Percentiles rank a stretch among this genome's conserved stretches.
Conservation (phyloP, 2,329 filamentous ascomycete species). For the Talaromyces verruculosus region DNA sequence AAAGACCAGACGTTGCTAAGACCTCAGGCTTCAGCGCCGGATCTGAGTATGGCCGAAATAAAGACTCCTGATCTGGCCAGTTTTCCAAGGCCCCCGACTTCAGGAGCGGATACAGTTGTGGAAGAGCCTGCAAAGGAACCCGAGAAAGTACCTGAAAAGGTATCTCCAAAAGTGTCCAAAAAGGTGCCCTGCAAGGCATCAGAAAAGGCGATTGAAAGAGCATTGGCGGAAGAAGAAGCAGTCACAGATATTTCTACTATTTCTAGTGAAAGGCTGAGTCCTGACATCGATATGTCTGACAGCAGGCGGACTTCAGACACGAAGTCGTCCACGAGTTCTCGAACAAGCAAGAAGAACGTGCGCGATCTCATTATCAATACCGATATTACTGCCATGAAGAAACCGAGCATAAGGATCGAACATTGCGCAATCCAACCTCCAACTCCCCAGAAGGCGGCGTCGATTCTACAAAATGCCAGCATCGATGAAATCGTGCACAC, state of each 20-base stretch:
- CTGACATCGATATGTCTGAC: not conserved
- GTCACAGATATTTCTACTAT: not conserved
- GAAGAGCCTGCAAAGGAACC: not conserved
- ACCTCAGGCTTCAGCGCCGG: conserved; percentile 35
- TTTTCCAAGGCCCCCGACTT: conserved; percentile 20
- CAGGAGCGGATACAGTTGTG: not conserved
- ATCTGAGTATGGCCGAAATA: conserved; percentile 23
- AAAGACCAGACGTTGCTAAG: conserved; percentile 26
- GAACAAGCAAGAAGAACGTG: conserved; percentile 37
- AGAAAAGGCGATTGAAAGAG: not conserved
- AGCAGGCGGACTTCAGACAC: not conserved
- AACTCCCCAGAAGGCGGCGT: conserved; percentile 31
- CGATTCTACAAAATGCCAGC: conserved; percentile 33
- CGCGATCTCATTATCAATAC: conserved; percentile 45
- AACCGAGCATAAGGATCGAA: conserved; percentile 33
- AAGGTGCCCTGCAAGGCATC: not conserved
- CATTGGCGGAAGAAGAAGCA: not conserved
- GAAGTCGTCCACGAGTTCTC: conserved; percentile 19
- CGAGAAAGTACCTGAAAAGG: not conserved
- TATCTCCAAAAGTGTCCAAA: not conserved
- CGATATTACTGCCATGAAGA: conserved; percentile 36
- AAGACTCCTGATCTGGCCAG: conserved; percentile 21
- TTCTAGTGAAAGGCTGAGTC: not conserved
- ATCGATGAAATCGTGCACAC: conserved; percentile 46
- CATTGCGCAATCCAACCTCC: conserved; percentile 40